Conservation (phyloP, 148 eudicot genomes). For the Diospyros lotus region DNA sequence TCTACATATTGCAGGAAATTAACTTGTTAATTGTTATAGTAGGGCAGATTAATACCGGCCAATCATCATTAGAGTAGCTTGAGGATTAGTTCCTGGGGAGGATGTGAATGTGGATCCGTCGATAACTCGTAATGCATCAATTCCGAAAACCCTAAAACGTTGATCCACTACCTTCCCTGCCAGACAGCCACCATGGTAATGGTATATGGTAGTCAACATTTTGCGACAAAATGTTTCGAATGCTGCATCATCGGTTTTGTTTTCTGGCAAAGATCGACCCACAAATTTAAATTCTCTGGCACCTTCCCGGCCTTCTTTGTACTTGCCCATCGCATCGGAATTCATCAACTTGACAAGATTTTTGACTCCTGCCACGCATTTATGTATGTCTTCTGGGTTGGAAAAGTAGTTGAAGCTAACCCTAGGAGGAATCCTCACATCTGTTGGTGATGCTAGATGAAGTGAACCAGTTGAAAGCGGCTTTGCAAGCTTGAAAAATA, state of each 20-base stretch:
- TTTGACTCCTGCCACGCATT: not conserved
- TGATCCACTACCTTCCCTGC: conserved; percentile 18
- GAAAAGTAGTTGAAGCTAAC: conserved; percentile 19
- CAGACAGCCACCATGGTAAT: conserved; percentile 17
- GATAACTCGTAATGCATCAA: conserved; percentile 14
- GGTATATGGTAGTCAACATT: conserved; percentile 9
- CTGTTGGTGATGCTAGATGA: not conserved
- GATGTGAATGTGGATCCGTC: conserved; percentile 15
- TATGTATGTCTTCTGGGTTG: not conserved
- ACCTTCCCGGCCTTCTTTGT: conserved; percentile 7
- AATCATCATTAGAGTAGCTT: conserved; percentile 22
- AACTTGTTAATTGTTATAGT: too few species aligned
- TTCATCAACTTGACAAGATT: not conserved
- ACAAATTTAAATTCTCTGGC: not conserved
- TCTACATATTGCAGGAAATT: too few species aligned
- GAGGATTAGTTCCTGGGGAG: conserved; percentile 26
- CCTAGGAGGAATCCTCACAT: conserved; percentile 4
- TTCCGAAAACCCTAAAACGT: conserved; percentile 11
- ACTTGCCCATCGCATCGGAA: conserved; percentile 10
- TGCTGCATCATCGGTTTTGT: not conserved
- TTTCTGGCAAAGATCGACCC: conserved; percentile 12
- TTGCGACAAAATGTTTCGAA: conserved; percentile 13
- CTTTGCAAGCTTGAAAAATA: conserved; percentile 9
- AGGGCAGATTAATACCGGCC: conserved; percentile 10
- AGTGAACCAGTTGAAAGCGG: conserved; percentile 12